Percentiles rank a stretch among this genome's conserved stretches.
These are phyloP conservation scores for Aureoboletus auriporus DNA, from an alignment of 768 basidiomycete genomes.

Conservation along the genomic window DNA sequence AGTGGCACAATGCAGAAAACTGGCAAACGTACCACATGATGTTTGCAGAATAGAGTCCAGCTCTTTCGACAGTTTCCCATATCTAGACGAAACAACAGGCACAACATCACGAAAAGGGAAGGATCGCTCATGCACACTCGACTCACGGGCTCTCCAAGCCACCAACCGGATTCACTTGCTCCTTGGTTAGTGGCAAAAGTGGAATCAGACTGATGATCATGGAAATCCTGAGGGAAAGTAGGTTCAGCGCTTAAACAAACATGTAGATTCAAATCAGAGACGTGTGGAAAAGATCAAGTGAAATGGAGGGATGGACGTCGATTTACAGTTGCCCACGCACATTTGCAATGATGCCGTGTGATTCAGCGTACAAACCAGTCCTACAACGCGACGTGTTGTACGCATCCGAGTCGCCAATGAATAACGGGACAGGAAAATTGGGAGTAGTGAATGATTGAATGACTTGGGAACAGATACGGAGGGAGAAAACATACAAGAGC, in stretches of 20 bases:
- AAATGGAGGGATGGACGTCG: background rate
- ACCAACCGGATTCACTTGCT: slow-evolving; percentile 67
- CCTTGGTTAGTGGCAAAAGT: slow-evolving; percentile 67
- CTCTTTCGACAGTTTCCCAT: slow-evolving; percentile 81
- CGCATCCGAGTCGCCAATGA: background rate
- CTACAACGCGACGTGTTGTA: slow-evolving; percentile 32
- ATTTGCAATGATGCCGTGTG: slow-evolving; percentile 86
- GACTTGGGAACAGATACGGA: background rate
- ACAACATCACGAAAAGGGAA: background rate
- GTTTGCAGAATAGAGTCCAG: slow-evolving; percentile 73
- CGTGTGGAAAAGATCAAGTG: too few relatives aligned
- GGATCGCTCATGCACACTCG: background rate
- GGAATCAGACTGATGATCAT: slow-evolving; percentile 56
- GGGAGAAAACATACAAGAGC: slow-evolving; percentile 54
- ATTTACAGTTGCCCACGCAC: slow-evolving; percentile 35
- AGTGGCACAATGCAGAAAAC: background rate
- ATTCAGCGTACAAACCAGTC: slow-evolving; percentile 84
- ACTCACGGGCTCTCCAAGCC: slow-evolving; percentile 82
- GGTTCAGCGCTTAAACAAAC: background rate
- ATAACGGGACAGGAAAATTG: background rate
- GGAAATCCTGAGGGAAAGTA: slow-evolving; percentile 62
- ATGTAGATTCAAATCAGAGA: background rate
- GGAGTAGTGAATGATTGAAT: background rate
- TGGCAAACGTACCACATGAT: slow-evolving; percentile 72
- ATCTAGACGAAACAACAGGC: slow-evolving; percentile 42